These are phyloP conservation scores for Colletotrichum karsti DNA, from an alignment of 2,329 filamentous ascomycete species.

Conservation along the genomic window DNA sequence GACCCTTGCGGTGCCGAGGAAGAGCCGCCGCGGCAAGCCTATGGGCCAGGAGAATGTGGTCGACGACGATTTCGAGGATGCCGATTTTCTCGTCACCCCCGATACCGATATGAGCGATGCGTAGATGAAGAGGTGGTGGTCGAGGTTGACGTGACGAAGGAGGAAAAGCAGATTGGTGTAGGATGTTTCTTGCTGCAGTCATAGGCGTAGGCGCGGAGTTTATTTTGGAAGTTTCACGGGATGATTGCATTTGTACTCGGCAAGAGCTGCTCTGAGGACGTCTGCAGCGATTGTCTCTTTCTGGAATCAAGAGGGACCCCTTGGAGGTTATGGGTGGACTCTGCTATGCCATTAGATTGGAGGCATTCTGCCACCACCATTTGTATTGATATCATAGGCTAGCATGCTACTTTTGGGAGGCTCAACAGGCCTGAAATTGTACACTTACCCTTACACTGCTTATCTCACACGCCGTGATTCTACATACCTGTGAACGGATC, in stretches of 20 bases:
- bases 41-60: conserved; percentile 56
- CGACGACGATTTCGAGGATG: conserved; percentile 72
- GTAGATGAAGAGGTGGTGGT: conserved; percentile 21
- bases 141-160: background rate
- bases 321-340: background rate
- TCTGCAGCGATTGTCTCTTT: conserved; percentile 2
- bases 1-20: conserved; percentile 57
- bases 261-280: conserved; percentile 32
- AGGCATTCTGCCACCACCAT: background rate
- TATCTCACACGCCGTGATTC: background rate
- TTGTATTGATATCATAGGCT: conserved; percentile 20
- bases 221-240: background rate
- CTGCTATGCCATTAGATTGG: background rate
- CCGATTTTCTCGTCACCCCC: conserved; percentile 66
- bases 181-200: background rate
- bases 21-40: conserved; percentile 30
- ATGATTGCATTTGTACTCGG: conserved; percentile 26
- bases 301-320: background rate
- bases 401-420: background rate
- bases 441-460: background rate
- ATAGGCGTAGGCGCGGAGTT: conserved; percentile 4
- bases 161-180: background rate
- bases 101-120: conserved; percentile 52
- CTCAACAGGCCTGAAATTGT: background rate
- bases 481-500: conserved; percentile 64